A percentile compares a stretch with the other conserved stretches of the same genome.
These are phyloP conservation scores for Aureobasidium sp. DNA, from an alignment of 2,329 filamentous ascomycete species.

Conservation along the genomic window DNA sequence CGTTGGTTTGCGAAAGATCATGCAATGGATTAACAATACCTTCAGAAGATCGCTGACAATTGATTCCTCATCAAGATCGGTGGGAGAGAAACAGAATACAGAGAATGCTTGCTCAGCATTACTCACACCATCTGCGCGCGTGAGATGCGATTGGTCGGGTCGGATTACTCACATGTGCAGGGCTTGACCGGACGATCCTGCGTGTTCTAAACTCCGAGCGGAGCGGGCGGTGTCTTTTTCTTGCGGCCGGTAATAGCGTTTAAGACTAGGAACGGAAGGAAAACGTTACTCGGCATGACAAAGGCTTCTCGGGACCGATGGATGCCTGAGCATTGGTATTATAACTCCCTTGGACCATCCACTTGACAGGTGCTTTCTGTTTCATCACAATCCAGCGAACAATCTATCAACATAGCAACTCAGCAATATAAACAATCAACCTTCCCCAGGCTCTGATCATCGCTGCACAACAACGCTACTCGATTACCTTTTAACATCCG, in stretches of 20 bases:
- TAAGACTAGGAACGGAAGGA: constrained; percentile 8
- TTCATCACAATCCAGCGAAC: constrained; percentile 15
- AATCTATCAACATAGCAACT: not conserved
- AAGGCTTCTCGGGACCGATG: constrained; percentile 6
- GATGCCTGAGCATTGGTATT: constrained; percentile 14
- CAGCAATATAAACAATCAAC: not conserved
- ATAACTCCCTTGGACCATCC: constrained; percentile 13
- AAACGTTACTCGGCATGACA: constrained; percentile 15
- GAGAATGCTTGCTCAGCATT: constrained; percentile 10
- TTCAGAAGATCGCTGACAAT: constrained; percentile 5
- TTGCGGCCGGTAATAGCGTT: not conserved
- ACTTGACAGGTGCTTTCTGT: constrained; percentile 10
- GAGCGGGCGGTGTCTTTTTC: constrained; percentile 2
- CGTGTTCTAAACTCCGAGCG: constrained; percentile 9
- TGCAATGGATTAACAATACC: constrained; percentile 4
- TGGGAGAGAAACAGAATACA: not conserved
- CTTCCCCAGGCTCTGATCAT: constrained; percentile 8
- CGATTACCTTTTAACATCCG: not conserved
- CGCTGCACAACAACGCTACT: not conserved
- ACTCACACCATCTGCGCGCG: not conserved
- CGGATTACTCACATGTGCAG: constrained; percentile 11
- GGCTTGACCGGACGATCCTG: constrained; percentile 9
- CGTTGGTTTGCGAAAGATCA: not conserved
- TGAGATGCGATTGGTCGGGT: not conserved
- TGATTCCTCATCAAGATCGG: constrained; percentile 3